Conservation (phyloP, 108 stramenopile genomes). For the Fragilaria crotonensis region DNA sequence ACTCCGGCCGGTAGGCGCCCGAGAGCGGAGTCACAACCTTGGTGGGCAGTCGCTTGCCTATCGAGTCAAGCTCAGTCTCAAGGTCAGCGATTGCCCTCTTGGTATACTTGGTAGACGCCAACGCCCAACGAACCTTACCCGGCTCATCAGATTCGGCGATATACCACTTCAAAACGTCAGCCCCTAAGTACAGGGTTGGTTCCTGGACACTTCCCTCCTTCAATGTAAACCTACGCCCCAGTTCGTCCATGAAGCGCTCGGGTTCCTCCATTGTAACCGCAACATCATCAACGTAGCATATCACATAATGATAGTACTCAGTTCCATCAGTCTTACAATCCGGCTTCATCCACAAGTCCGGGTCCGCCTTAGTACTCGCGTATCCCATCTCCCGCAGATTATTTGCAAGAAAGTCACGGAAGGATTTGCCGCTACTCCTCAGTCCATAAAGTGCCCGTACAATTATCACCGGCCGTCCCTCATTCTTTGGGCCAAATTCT, state of each 20-base stretch:
- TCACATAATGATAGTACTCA: constrained; percentile 24
- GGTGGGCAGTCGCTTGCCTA: too few species aligned
- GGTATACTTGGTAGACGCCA: constrained; percentile 10
- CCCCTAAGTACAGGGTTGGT: constrained; percentile 17
- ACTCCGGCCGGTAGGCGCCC: too few species aligned
- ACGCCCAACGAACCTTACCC: too few species aligned
- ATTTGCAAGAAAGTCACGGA: constrained; percentile 6
- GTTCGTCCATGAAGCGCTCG: not conserved
- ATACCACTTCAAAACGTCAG: not conserved
- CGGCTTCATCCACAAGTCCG: constrained; percentile 21
- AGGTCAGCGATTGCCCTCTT: too few species aligned
- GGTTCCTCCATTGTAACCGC: constrained; percentile 1
- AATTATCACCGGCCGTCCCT: too few species aligned
- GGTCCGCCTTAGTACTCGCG: constrained; percentile 15
- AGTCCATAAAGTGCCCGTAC: too few species aligned
- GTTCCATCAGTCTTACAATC: not conserved
- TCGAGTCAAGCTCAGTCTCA: too few species aligned
- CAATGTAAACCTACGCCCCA: constrained; percentile 3
- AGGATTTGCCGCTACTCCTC: constrained; percentile 12
- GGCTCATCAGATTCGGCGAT: not conserved
- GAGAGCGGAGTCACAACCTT: too few species aligned
- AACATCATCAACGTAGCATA: constrained; percentile 19
- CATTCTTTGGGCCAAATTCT: too few species aligned
- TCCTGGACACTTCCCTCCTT: constrained; percentile 7
- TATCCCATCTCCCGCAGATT: constrained; percentile 1